Evolutionary conservation across 2,329 filamentous ascomycete genomes (phyloP).

Genomic region (Fusarium bactridioides): DNA sequence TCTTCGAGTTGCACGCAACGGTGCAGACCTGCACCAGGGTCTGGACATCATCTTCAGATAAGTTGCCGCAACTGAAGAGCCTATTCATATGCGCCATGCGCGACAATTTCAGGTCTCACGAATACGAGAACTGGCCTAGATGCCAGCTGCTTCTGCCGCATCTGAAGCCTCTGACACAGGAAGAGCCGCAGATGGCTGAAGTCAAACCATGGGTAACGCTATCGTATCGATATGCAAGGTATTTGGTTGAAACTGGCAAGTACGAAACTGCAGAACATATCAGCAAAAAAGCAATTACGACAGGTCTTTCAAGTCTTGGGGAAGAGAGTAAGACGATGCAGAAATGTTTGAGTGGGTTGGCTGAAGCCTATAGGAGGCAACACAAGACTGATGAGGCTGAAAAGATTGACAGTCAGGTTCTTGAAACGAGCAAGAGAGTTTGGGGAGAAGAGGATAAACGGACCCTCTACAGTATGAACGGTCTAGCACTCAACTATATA

Average conservation of each 20-base stretch:
- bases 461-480: accelerated
- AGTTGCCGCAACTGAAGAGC: background rate
- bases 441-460: accelerated
- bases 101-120: accelerated
- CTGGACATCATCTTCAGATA: background rate
- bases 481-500: accelerated
- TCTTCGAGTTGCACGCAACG: slow-evolving; percentile 1
- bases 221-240: accelerated
- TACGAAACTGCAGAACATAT: background rate
- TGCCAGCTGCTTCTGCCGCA: slow-evolving; percentile 12
- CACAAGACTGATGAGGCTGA: accelerated
- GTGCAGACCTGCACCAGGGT: background rate
- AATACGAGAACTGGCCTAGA: background rate
- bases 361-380: background rate
- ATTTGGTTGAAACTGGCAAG: accelerated
- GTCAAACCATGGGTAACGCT: accelerated
- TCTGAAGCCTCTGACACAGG: background rate
- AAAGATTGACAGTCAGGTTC: accelerated
- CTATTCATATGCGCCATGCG: background rate
- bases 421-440: accelerated
- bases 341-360: accelerated
- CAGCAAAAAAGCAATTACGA: accelerated
- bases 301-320: background rate
- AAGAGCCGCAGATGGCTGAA: accelerated
- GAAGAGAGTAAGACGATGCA: accelerated